Evolutionary conservation across 805 yeast species (phyloP).

Genomic region (Diddensiella santjacobensis): DNA sequence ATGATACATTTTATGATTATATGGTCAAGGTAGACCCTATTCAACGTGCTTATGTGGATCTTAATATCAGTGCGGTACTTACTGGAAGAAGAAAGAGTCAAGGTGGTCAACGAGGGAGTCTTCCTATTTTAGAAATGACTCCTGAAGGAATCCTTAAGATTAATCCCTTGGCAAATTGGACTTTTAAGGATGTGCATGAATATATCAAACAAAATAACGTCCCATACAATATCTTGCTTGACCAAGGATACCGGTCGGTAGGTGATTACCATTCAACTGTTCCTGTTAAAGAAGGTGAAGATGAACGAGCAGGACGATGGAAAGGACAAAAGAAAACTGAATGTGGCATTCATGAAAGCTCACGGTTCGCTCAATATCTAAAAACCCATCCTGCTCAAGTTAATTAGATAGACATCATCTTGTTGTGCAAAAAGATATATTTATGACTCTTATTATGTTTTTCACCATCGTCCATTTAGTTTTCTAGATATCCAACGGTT

Average conservation of each 20-base stretch:
- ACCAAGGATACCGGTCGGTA: slow-evolving; percentile 82
- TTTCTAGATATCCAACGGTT: too few relatives aligned
- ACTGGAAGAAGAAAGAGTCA: slow-evolving; percentile 90
- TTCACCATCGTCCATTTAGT: too few relatives aligned
- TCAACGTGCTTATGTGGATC: slow-evolving; percentile 71
- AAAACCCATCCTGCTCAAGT: not conserved
- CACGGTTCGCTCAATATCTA: slow-evolving; percentile 59
- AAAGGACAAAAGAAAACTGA: slow-evolving; percentile 88
- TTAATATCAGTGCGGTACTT: slow-evolving; percentile 76
- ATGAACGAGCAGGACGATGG: slow-evolving; percentile 97
- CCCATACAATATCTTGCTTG: slow-evolving; percentile 81
- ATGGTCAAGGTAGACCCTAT: slow-evolving; percentile 91
- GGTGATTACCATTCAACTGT: slow-evolving; percentile 95
- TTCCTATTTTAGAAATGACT: slow-evolving; percentile 76
- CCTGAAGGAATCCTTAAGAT: slow-evolving; percentile 72
- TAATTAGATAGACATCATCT: not conserved
- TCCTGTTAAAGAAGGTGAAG: slow-evolving; percentile 88
- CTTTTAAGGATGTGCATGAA: slow-evolving; percentile 61
- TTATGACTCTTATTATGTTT: too few relatives aligned
- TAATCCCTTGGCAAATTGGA: slow-evolving; percentile 85
- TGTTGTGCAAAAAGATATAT: too few relatives aligned
- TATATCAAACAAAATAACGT: slow-evolving; percentile 70
- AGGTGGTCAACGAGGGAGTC: slow-evolving; percentile 73
- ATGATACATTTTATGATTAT: slow-evolving; percentile 78
- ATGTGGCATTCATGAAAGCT: slow-evolving; percentile 88